Percentiles rank a stretch among this genome's conserved stretches.
phyloP scores from a whole-genome alignment of 129 eudicot genomes.

The Helianthus annuus region DNA sequence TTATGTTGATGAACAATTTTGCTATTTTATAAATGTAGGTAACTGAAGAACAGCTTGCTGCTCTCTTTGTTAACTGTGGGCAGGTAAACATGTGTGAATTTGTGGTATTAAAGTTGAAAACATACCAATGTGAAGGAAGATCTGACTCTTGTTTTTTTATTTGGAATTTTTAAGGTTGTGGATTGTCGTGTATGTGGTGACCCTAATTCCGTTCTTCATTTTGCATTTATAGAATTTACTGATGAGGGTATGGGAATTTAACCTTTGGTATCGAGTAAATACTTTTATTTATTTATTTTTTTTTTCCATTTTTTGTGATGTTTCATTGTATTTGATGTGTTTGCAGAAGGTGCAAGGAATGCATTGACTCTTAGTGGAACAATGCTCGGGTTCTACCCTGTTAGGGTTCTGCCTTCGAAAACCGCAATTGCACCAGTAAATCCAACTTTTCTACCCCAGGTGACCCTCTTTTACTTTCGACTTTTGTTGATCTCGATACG shows the following conservation, averaged over 20 bases:
- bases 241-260: constrained; percentile 58
- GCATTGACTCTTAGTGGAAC: constrained; percentile 78
- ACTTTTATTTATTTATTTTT: background rate
- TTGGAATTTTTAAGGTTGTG: constrained; percentile 58
- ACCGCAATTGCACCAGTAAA: constrained; percentile 99
- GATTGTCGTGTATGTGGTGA: constrained; percentile 93
- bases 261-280: background rate
- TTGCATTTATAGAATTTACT: constrained; percentile 87
- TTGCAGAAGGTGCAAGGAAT: constrained; percentile 78
- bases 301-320: background rate
- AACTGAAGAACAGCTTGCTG: constrained; percentile 90
- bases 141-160: constrained; percentile 18
- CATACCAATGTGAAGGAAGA: background rate
- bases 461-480: constrained; percentile 28
- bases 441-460: constrained; percentile 80
- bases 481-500: background rate
- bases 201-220: constrained; percentile 80
- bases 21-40: constrained; percentile 47
- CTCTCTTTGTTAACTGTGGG: constrained; percentile 74
- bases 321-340: constrained; percentile 14
- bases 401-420: constrained; percentile 83
- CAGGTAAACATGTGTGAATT: constrained; percentile 48
- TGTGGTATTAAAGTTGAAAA: background rate
- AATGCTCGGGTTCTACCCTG: constrained; percentile 84
- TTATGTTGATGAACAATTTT: background rate